Conservation (phyloP, 2,329 filamentous ascomycete species). For the Ophiocordyceps camponoti-rufipedis region DNA sequence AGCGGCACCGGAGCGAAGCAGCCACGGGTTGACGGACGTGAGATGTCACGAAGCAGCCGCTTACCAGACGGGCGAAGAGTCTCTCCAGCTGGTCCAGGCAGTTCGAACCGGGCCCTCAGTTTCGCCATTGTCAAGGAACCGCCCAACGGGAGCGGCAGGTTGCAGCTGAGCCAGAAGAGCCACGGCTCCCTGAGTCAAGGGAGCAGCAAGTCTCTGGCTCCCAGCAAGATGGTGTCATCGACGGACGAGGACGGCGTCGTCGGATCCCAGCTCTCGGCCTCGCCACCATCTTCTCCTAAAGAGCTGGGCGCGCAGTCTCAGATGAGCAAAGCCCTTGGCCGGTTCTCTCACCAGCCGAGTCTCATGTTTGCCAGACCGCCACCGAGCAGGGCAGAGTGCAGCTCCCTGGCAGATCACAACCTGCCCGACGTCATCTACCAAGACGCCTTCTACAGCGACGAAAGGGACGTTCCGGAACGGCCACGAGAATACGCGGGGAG, state of each 20-base stretch:
- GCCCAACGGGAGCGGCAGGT: slow-evolving; percentile 41
- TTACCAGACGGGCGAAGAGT: neutral
- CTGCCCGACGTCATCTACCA: slow-evolving; percentile 60
- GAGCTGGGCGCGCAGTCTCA: neutral
- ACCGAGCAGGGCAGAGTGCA: slow-evolving; percentile 6
- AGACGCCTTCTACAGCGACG: slow-evolving; percentile 69
- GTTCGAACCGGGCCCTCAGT: slow-evolving; percentile 26
- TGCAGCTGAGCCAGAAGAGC: slow-evolving; percentile 49
- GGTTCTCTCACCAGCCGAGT: slow-evolving; percentile 1
- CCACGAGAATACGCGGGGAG: slow-evolving; percentile 71
- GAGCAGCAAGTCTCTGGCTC: slow-evolving; percentile 16
- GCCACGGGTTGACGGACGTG: neutral
- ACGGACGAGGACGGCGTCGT: neutral
- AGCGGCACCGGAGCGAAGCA: neutral
- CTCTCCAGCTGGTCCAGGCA: neutral
- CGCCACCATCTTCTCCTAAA: neutral
- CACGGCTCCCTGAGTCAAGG: slow-evolving; percentile 25
- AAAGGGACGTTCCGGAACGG: slow-evolving; percentile 63
- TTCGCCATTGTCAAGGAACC: slow-evolving; percentile 68
- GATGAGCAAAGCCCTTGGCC: neutral
- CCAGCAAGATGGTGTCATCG: slow-evolving; percentile 1
- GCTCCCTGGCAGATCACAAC: slow-evolving; percentile 8
- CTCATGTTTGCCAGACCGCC: slow-evolving; percentile 12
- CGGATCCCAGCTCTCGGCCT: neutral
- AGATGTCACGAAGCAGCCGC: neutral